Evolutionary conservation across 1,284 basidiomycete genomes (phyloP), one percentile per base, ranked within the genome.

Genomic region (Ceratobasidium sp.): DNA sequence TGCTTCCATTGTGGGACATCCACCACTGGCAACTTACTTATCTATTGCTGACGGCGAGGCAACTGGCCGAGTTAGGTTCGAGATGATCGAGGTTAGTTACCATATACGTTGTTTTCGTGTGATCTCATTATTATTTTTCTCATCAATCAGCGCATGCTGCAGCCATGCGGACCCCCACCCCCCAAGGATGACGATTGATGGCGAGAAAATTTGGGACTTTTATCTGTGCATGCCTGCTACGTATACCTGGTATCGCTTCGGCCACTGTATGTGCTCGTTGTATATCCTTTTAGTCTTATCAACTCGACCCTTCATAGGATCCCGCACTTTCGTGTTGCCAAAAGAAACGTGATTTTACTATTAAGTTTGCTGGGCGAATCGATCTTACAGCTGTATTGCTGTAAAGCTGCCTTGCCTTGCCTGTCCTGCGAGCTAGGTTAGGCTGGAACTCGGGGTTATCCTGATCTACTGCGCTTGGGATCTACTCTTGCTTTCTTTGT

Each of bases 141-240:
- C 43, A 49, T 62, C 30, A 44, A 28, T 63, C 78, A 98, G 96
- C 89, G 92, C 75, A 98, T 98, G 96, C 85, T 99, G 50, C 96
- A 98, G 80, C 97, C 97, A n/a, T 98, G 95, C 79, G 97, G 96
- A 0, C 95, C 95, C 49, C 96, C 97, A 26, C 97, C 96, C 1
- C 88, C 88, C 57, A 97, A 96, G 82, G 94, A 96, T 76, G 96
- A 98, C 74, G 92, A 95, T 38, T 83, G 80, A 77, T 54, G 62
- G 57, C 30, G n/a, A n/a, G n/a, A 21, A 26, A 47, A 8, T 14
- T 30, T 23, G n/a, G 8, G 7, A 38, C 8, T 8, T 8, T 50
- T n/a, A 13, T 67, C 13, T 7, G 16, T 26, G 21, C 11, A 21
- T 41, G 18, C 14, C 41, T 35, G 55, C 35, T 7, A 32, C 21